Conservation (phyloP, 768 basidiomycete genomes). For the Terana coerulea region DNA sequence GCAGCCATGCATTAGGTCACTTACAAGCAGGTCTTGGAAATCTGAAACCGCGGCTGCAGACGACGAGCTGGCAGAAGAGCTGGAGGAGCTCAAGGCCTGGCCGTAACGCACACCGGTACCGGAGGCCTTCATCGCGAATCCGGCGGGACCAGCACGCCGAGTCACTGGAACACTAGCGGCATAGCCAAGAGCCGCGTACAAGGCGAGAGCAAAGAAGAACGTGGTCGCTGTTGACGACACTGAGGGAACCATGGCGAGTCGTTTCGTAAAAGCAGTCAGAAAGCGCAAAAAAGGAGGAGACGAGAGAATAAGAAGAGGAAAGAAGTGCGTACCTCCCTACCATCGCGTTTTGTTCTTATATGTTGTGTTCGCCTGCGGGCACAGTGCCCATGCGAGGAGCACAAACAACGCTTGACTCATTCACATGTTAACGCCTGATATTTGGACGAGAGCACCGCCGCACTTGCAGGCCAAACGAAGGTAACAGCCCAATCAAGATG, state of each 20-base stretch:
- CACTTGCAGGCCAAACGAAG: not conserved
- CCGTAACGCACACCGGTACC: constrained; percentile 2
- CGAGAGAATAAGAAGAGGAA: not conserved
- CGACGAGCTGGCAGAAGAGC: not conserved
- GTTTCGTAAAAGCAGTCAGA: too few relatives aligned
- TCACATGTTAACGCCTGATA: not conserved
- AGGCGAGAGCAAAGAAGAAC: not conserved
- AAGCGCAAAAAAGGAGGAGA: not conserved
- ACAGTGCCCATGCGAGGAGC: not conserved
- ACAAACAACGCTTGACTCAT: not conserved
- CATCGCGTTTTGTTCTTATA: not conserved
- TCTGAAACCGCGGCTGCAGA: constrained; percentile 1
- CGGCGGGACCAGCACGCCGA: not conserved
- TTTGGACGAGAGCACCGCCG: not conserved
- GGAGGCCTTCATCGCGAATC: constrained; percentile 1
- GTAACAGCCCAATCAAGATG: not conserved
- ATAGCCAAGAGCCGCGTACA: not conserved
- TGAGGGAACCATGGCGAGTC: too few relatives aligned
- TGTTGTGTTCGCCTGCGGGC: not conserved
- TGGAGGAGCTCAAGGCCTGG: not conserved
- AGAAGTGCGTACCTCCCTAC: not conserved
- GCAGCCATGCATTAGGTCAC: not conserved
- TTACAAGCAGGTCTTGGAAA: constrained; percentile 8
- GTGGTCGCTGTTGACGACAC: not conserved
- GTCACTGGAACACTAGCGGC: not conserved